A percentile compares a stretch with the other conserved stretches of the same genome.
phyloP scores from a whole-genome alignment of 2,329 filamentous ascomycete species.

The Colletotrichum falcatum region DNA sequence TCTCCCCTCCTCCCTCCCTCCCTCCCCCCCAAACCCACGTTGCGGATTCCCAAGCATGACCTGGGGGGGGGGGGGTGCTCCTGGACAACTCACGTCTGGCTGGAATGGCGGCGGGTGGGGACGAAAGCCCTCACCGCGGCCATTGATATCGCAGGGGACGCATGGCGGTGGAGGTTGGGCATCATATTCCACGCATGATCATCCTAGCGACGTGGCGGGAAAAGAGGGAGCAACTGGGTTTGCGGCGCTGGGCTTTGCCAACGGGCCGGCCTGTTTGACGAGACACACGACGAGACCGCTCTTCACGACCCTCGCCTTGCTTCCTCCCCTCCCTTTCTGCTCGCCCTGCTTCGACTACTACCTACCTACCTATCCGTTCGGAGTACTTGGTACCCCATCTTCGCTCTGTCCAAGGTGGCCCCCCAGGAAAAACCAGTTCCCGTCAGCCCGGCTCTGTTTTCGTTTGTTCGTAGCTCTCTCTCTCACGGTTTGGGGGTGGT shows the following conservation, averaged over 20 bases:
- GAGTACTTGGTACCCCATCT: too few relatives aligned
- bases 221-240: constrained; percentile 14
- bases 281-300: constrained; percentile 25
- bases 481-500: constrained; percentile 5
- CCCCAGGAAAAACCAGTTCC: not conserved
- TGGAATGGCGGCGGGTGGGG: constrained; percentile 36
- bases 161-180: constrained; percentile 42
- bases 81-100: constrained; percentile 38
- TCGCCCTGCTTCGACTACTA: constrained; percentile 22
- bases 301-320: constrained; percentile 22
- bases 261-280: constrained; percentile 25
- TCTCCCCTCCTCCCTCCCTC: too few relatives aligned
- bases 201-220: constrained; percentile 39
- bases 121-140: constrained; percentile 25
- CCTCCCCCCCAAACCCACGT: too few relatives aligned
- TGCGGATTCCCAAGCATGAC: constrained; percentile 25
- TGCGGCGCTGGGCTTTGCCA: constrained; percentile 4
- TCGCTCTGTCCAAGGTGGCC: not conserved
- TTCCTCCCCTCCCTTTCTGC: not conserved
- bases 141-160: constrained; percentile 37
- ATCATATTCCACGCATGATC: constrained; percentile 40
- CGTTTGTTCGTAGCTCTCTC: constrained; percentile 3
- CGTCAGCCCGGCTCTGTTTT: constrained; percentile 16
- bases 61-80: constrained; percentile 9
- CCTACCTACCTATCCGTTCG: too few relatives aligned